Evolutionary conservation across 2,329 filamentous ascomycete genomes (phyloP).

Genomic region (Balansia obtecta): DNA sequence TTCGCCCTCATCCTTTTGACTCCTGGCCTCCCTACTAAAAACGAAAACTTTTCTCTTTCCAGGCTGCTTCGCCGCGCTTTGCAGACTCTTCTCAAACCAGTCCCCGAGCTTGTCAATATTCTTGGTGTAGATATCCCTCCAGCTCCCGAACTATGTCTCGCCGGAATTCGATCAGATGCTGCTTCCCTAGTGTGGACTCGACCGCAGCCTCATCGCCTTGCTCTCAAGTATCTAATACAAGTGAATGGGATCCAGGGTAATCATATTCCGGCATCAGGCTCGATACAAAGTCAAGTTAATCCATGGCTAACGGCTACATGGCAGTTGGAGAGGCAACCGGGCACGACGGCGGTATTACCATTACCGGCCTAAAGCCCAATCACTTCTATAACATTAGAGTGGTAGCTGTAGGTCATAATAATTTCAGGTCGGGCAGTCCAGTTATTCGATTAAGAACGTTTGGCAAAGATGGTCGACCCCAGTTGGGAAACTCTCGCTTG

Average conservation of each 20-base stretch:
- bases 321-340: conserved; percentile 67
- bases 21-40: not conserved
- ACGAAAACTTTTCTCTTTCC: not conserved
- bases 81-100: conserved; percentile 81
- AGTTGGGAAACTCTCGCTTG: conserved; percentile 42
- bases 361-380: conserved; percentile 74
- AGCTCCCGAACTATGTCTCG: conserved; percentile 77
- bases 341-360: conserved; percentile 54
- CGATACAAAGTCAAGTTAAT: not conserved
- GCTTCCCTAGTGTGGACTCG: conserved; percentile 86
- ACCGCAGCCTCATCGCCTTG: conserved; percentile 50
- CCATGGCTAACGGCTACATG: not conserved
- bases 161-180: conserved; percentile 76
- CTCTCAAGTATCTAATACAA: conserved; percentile 81
- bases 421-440: conserved; percentile 81
- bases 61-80: conserved; percentile 80
- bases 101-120: conserved; percentile 80
- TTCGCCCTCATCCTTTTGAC: conserved; percentile 1
- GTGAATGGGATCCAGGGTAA: conserved; percentile 85
- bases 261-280: conserved; percentile 15
- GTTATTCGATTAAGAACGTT: conserved; percentile 76
- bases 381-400: conserved; percentile 91
- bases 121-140: conserved; percentile 90
- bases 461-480: conserved; percentile 49
- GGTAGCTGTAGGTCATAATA: conserved; percentile 79